These are phyloP conservation scores for Penicillium parvum DNA, from an alignment of 495 filamentous ascomycete species.

Conservation along the genomic window DNA sequence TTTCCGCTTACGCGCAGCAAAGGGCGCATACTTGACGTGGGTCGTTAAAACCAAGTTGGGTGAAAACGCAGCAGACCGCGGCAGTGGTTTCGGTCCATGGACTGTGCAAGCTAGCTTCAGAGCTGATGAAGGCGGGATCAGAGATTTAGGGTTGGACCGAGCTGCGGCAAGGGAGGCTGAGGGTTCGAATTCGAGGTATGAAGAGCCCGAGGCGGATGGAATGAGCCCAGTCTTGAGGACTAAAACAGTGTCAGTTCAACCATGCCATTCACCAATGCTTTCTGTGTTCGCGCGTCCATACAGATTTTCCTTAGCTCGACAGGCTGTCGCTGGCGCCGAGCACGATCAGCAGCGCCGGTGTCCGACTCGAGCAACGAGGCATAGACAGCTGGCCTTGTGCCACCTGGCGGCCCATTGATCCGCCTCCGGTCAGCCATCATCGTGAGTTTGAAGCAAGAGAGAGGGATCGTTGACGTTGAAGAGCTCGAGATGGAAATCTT, in stretches of 20 bases:
- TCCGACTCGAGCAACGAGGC: slow-evolving; percentile 39
- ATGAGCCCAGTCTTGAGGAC: slow-evolving; percentile 89
- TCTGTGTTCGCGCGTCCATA: slow-evolving; percentile 40
- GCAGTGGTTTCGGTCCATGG: slow-evolving; percentile 87
- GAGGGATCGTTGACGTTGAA: slow-evolving; percentile 14
- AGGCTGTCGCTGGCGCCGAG: slow-evolving; percentile 51
- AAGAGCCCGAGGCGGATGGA: slow-evolving; percentile 88
- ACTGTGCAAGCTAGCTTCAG: slow-evolving; percentile 89
- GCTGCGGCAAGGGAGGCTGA: slow-evolving; percentile 46
- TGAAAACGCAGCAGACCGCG: slow-evolving; percentile 81
- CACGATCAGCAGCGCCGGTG: slow-evolving; percentile 33
- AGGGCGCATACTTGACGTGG: slow-evolving; percentile 93
- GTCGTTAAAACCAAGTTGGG: slow-evolving; percentile 87
- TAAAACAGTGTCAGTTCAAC: slow-evolving; percentile 32
- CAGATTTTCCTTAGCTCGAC: slow-evolving; percentile 78
- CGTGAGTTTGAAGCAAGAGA: slow-evolving; percentile 7
- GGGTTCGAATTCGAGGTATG: slow-evolving; percentile 82
- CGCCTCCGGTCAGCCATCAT: slow-evolving; percentile 81
- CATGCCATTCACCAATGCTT: background rate
- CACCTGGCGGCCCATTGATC: slow-evolving; percentile 79
- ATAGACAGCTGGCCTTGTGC: slow-evolving; percentile 73
- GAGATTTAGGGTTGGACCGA: slow-evolving; percentile 43
- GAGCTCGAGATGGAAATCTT: slow-evolving; percentile 36
- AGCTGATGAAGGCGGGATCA: slow-evolving; percentile 52
- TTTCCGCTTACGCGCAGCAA: slow-evolving; percentile 74